Conservation (phyloP, 352 stramenopile species). For the Globisporangium viniferum region DNA sequence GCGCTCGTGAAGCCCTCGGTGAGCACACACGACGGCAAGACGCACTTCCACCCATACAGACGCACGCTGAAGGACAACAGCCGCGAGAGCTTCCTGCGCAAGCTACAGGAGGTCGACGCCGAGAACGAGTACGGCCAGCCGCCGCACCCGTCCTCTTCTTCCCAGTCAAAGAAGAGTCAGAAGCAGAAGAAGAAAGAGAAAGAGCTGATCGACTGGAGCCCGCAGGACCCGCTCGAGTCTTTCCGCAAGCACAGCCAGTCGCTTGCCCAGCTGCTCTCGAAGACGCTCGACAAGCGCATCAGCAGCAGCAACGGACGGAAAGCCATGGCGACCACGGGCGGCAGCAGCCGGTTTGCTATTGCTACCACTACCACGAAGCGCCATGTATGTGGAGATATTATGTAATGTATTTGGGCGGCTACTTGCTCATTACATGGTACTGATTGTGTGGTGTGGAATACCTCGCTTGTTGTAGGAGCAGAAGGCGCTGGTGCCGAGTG, state of each 20-base stretch:
- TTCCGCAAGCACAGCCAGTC: slow-evolving; percentile 28
- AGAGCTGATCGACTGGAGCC: slow-evolving; percentile 14
- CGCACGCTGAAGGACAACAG: slow-evolving; percentile 20
- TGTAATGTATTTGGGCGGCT: neutral
- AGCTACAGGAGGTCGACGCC: slow-evolving; percentile 38
- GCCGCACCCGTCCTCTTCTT: neutral
- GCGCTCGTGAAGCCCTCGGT: slow-evolving; percentile 29
- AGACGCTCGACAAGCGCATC: slow-evolving; percentile 26
- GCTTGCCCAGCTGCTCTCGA: slow-evolving; percentile 33
- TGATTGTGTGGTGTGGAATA: neutral
- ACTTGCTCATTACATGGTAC: neutral
- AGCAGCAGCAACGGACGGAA: slow-evolving; percentile 10
- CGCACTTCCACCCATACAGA: slow-evolving; percentile 11
- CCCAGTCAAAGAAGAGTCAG: slow-evolving; percentile 24
- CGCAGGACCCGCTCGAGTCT: slow-evolving; percentile 32
- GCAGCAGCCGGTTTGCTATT: slow-evolving; percentile 1
- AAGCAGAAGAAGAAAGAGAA: slow-evolving; percentile 17
- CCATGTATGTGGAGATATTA: neutral
- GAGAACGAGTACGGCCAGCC: slow-evolving; percentile 41
- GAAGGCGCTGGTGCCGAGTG: slow-evolving; percentile 2
- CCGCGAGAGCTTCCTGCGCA: slow-evolving; percentile 31
- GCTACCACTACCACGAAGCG: neutral
- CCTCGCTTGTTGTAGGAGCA: neutral
- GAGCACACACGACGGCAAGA: neutral
- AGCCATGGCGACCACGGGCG: neutral